Base-by-base conservation (phyloP, 2,329 filamentous ascomycete species). In the Paecilomyces dactylethromorphus region DNA sequence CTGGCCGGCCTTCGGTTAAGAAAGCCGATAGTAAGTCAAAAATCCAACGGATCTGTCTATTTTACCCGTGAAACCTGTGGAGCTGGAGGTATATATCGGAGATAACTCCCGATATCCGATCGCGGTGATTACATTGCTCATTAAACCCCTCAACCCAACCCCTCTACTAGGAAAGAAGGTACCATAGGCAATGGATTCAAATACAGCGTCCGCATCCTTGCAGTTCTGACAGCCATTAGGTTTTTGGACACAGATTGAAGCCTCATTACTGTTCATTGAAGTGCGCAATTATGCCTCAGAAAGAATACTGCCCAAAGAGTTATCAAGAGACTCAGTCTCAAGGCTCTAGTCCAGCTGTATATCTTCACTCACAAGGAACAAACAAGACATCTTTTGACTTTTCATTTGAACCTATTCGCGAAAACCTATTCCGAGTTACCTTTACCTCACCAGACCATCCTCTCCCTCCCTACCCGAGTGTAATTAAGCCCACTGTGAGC, bases 341-440 rank as follows among this genome's bases (percentile, higher is more conserved):
- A 13, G 35, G 12, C 1, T 39, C 35, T 15, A 56, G 65, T 53
- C 62, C 67, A 5, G 67, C 67, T 0, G 63, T 84, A 5, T 66
- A 74, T 51, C 74, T 85, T 33, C 71, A 71, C 51, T 81, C 78
- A 5, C 68, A 64, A 18, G 73, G 76, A 35, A 66, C 69, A 7
- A 71, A 78, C 1, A 72, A 68, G 26, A 63, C 7, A 39, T 39
- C 77, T 0, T 83, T 84, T 60, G 71, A 79, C 15, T 90, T 90
- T 68, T 78, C 78, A 0, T 88, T 90, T 62, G 84, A 89, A 67
- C 79, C 82, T 0, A 65, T 90, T 31, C 79, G 82, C 15, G 76
- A 81, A 21, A 87, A 86, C 55, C 74, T 90, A 15, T 91, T 90
- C 72, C 79, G 87, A 50, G 88, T 87, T 1, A 87, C 85, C 0